Base-by-base conservation (phyloP, 345 rosid species). In the Brassica napus region DNA sequence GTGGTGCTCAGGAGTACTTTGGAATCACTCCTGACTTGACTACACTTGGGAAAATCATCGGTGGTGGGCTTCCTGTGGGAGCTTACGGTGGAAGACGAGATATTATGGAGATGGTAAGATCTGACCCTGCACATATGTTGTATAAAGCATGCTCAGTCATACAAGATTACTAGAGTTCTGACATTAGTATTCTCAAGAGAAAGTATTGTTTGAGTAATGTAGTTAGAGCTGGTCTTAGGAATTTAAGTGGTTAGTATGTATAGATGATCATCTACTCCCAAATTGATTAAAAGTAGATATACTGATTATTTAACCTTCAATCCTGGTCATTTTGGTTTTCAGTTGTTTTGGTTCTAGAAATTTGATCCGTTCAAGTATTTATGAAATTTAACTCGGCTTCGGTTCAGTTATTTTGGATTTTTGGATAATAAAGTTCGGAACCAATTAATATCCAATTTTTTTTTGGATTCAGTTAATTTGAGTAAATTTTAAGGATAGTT, bases 61-160 rank as follows among this genome's bases (percentile, higher is more conserved):
- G 93, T 4, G 97, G 99, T 3, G 98, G 98, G 74, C 87, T 91
- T 39, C 97, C 97, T 0, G 97, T 95, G 16, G 98, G 98, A 79
- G 99, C 98, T 3, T 95, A 90, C 35, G 98, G 98, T 82, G 99
- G 98, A 55, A 89, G 94, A 77, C 85, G 87, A 71, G 99, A 95
- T 28, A 90, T 95, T 11, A 91, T 93, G 97, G 92, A 93, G 83
- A 89, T 91, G 98, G 98, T 93, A 65, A 79, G 30, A 42, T 37
- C 26, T 63, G 4, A 4, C 6, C 32, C 31, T n/a, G 6, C 11
- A 6, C 23, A 4, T 47, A 47, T 47, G 54, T 47, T 47, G 54
- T 1, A 47, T 47, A 47, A 11, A 47, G 11, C 49, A 42, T 42
- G 49, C 14, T 42, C 3, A 39, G 12, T 21, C 23, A 37, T 37